Evolutionary conservation across 352 stramenopile genomes (phyloP), one percentile per base, ranked within the genome.

Genomic region (Phytophthora cactorum): DNA sequence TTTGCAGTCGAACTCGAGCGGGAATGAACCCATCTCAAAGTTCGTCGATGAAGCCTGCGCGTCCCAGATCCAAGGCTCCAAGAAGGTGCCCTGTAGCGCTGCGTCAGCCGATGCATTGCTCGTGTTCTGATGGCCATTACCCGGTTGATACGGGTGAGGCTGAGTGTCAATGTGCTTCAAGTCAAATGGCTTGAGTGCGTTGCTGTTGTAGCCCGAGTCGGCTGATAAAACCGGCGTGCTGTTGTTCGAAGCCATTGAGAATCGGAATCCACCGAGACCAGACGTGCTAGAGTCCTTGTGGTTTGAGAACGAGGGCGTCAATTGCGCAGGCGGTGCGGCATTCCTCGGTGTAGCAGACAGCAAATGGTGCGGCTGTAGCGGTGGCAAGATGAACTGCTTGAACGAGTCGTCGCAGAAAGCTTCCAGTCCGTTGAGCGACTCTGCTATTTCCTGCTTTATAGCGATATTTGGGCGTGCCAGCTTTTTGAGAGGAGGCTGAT

Each of bases 41-140:
- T 53, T 77, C 17, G 79, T 66, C 47, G 76, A 62, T 9, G 56
- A 73, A 41, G 74, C 53, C 57, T 88, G 82, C 5, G 75, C 72
- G 65, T 87, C 75, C 83, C 79, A 86, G 38, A 79, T 74, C 83
- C 83, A 91, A 4, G 83, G 77, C 64, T 91, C 83, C 52, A 91
- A 64, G 67, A 89, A 86, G 5, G 79, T 67, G 15, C 77, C 67
- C 17, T 77, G 78, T 50, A 84, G 46, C 39, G 70, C 75, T 36
- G 72, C 74, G 22, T 81, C 79, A 25, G 57, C 62, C 32, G 54
- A 52, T 44, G 59, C 62, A 53, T 63, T 67, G 27, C 2, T 63
- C 15, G 10, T 53, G 36, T 27, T 63, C 31, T 54, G 31, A 14
- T 70, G 63, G 8, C 25, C 38, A 25, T 29, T 27, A 36, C 51